Evolutionary conservation across 352 stramenopile species (phyloP).

Genomic region (Blastocystis hominis): DNA sequence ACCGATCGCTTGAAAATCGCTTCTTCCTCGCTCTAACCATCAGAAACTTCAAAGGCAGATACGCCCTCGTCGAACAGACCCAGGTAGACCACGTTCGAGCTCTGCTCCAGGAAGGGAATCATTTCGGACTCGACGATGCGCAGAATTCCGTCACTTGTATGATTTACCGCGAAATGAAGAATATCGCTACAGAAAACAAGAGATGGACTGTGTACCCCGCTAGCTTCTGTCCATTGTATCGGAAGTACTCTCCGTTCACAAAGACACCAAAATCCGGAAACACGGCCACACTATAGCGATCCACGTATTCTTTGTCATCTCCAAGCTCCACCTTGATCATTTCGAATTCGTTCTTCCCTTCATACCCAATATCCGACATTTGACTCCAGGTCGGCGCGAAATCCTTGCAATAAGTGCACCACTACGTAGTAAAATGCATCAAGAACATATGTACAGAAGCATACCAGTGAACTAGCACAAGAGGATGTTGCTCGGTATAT

Average conservation of each 20-base stretch:
- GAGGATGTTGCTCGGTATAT: background rate
- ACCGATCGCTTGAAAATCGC: background rate
- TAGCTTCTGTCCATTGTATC: constrained; percentile 2
- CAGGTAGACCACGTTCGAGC: background rate
- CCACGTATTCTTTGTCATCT: constrained; percentile 7
- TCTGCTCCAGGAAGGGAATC: background rate
- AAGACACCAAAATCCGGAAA: constrained; percentile 31
- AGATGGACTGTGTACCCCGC: background rate
- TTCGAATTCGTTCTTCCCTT: background rate
- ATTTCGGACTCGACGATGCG: background rate
- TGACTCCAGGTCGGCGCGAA: constrained; percentile 8
- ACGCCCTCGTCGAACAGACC: background rate
- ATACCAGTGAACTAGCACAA: constrained; percentile 27
- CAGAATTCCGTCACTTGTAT: constrained; percentile 9
- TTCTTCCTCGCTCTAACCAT: background rate
- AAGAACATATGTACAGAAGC: background rate
- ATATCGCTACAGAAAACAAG: background rate
- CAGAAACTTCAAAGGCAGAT: background rate
- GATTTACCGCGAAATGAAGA: constrained; percentile 18
- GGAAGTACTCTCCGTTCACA: background rate
- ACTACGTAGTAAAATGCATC: background rate
- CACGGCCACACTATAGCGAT: background rate
- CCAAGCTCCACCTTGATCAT: constrained; percentile 5
- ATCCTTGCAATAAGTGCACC: constrained; percentile 13
- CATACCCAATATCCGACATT: background rate